Conservation (phyloP, 768 basidiomycete species). For the Lactarius trivialis region DNA sequence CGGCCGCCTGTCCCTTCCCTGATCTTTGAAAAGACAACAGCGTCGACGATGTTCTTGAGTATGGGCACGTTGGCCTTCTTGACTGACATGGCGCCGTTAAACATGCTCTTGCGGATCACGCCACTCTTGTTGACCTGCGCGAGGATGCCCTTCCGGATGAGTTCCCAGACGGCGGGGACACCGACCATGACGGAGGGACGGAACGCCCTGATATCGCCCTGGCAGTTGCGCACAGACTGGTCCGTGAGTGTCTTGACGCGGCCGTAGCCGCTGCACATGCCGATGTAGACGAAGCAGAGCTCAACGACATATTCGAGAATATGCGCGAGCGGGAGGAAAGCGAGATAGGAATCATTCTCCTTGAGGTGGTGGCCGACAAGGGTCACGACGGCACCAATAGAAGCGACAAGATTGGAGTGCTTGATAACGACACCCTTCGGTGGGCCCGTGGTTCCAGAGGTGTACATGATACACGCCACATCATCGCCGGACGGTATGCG, state of each 20-base stretch:
- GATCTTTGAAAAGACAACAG: slow-evolving; percentile 68
- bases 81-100: slow-evolving; percentile 67
- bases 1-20: slow-evolving; percentile 82
- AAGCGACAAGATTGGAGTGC: slow-evolving; percentile 80
- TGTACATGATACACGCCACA: slow-evolving; percentile 73
- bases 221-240: slow-evolving; percentile 79
- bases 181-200: slow-evolving; percentile 87
- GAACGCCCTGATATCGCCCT: slow-evolving; percentile 82
- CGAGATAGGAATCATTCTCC: slow-evolving; percentile 65
- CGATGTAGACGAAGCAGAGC: slow-evolving; percentile 62
- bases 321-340: slow-evolving; percentile 91
- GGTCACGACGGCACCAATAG: slow-evolving; percentile 72
- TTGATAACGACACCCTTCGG: slow-evolving; percentile 93
- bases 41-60: slow-evolving; percentile 62
- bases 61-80: slow-evolving; percentile 70
- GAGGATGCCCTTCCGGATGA: slow-evolving; percentile 91
- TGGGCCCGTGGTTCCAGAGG: slow-evolving; percentile 82
- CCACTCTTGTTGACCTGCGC: slow-evolving; percentile 69
- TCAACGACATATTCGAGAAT: slow-evolving; percentile 96
- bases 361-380: slow-evolving; percentile 64
- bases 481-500: slow-evolving; percentile 47
- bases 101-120: slow-evolving; percentile 61
- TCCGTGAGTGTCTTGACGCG: slow-evolving; percentile 96
- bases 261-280: slow-evolving; percentile 83
- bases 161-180: slow-evolving; percentile 96